phyloP scores from a whole-genome alignment of 345 rosid genomes.

The Cardamine resedifolia region DNA sequence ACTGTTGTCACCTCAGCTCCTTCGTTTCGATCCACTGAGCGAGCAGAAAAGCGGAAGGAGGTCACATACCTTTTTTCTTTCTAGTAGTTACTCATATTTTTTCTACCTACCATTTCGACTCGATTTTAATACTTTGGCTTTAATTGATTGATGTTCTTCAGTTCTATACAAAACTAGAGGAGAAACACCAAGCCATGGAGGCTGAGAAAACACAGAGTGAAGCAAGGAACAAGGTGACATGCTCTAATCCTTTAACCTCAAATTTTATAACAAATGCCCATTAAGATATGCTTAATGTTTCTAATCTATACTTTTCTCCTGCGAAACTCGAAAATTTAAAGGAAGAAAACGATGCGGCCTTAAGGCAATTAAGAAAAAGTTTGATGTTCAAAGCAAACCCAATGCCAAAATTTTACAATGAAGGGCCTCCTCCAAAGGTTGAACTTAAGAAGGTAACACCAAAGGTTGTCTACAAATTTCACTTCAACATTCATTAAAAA shows the following conservation, averaged over 20 bases:
- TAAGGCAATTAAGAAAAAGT: conserved; percentile 77
- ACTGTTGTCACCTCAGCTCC: conserved; percentile 59
- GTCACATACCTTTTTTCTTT: conserved; percentile 41
- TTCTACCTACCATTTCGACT: background rate
- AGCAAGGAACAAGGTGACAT: conserved; percentile 66
- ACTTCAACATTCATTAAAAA: conserved; percentile 6
- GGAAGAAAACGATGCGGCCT: conserved; percentile 89
- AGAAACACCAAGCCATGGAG: conserved; percentile 81
- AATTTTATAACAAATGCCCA: background rate
- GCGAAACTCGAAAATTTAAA: conserved; percentile 18
- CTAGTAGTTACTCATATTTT: background rate
- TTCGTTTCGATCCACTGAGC: conserved; percentile 65
- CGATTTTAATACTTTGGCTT: background rate
- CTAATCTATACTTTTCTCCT: background rate
- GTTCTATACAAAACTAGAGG: conserved; percentile 80
- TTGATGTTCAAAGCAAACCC: conserved; percentile 80
- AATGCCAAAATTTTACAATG: conserved; percentile 84
- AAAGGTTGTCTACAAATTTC: conserved; percentile 35
- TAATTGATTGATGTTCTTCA: conserved; percentile 34
- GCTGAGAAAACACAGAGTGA: conserved; percentile 75
- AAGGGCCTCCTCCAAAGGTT: conserved; percentile 82
- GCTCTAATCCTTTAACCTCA: background rate
- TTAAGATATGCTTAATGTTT: background rate
- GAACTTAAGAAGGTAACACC: conserved; percentile 77
- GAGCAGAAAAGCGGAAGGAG: conserved; percentile 91